Conservation (phyloP, 805 yeast species). For the Nakazawaea holstii region DNA sequence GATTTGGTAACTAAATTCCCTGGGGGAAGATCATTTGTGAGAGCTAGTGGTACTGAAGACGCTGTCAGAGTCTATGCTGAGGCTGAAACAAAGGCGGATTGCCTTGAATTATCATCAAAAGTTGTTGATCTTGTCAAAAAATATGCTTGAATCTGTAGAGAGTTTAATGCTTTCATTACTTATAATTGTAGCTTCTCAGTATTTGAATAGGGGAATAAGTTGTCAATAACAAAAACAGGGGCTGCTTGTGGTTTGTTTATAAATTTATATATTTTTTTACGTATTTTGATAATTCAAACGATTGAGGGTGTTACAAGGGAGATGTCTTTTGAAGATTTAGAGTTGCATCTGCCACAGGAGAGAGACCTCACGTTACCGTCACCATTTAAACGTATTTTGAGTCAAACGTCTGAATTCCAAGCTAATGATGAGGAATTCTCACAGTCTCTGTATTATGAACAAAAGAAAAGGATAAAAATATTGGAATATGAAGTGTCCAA, state of each 20-base stretch:
- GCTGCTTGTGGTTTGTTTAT: neutral
- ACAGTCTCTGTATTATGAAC: neutral
- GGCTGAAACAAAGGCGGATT: constrained; percentile 50
- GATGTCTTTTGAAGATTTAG: constrained; percentile 1
- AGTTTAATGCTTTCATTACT: neutral
- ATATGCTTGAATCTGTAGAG: neutral
- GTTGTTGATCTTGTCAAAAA: constrained; percentile 33
- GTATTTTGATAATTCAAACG: too few relatives aligned
- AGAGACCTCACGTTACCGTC: constrained; percentile 5
- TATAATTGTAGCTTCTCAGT: neutral
- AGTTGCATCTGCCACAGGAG: neutral
- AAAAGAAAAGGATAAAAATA: constrained; percentile 1
- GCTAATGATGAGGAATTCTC: neutral
- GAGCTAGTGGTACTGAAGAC: constrained; percentile 97
- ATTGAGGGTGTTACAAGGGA: neutral
- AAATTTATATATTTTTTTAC: neutral
- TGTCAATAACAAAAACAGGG: neutral
- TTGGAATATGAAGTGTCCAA: constrained; percentile 8
- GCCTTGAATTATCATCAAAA: constrained; percentile 36
- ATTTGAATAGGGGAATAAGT: neutral
- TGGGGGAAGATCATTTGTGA: constrained; percentile 81
- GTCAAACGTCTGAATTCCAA: constrained; percentile 3
- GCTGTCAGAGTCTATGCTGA: constrained; percentile 96
- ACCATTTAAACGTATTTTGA: constrained; percentile 7
- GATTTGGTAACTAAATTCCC: constrained; percentile 46